These are phyloP conservation scores for Phaffomyces thermotolerans DNA, from an alignment of 805 yeast genomes.

Conservation along the genomic window DNA sequence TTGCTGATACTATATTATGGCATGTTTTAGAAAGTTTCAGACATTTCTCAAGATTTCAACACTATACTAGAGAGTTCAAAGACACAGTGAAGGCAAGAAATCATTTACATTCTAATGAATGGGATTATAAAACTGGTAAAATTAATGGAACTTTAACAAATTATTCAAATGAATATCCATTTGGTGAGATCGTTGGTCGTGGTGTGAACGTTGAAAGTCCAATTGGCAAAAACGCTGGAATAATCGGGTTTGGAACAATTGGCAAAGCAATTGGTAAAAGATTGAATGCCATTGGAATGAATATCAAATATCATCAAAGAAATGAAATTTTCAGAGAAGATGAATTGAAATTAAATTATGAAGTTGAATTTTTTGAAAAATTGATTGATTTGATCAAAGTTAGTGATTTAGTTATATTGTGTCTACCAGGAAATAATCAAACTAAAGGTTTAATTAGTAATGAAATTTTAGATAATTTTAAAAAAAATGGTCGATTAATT, in stretches of 20 bases:
- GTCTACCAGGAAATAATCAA: conserved; percentile 49
- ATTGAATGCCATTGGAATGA: conserved; percentile 48
- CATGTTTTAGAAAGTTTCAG: conserved; percentile 49
- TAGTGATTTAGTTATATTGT: conserved; percentile 47
- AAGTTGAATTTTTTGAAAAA: conserved; percentile 29
- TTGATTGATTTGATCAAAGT: conserved; percentile 28
- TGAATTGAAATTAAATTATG: conserved; percentile 25
- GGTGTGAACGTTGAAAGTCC: conserved; percentile 34
- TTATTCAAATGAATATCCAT: conserved; percentile 25
- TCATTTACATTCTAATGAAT: conserved; percentile 26
- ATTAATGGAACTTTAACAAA: conserved; percentile 2
- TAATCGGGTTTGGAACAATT: conserved; percentile 57
- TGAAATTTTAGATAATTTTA: conserved; percentile 31
- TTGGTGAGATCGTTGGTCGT: conserved; percentile 34
- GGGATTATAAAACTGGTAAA: conserved; percentile 5
- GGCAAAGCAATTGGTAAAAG: conserved; percentile 48
- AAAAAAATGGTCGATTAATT: conserved; percentile 39
- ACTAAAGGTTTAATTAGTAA: conserved; percentile 43
- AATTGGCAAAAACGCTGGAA: conserved; percentile 41
- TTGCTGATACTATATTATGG: conserved; percentile 57
- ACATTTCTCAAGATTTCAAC: conserved; percentile 35
- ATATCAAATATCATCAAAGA: conserved; percentile 49
- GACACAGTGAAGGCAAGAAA: conserved; percentile 37
- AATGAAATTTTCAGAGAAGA: conserved; percentile 27
- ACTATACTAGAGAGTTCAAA: conserved; percentile 24